phyloP scores from a whole-genome alignment of 352 stramenopile species.

The Phytophthora hybrid region DNA sequence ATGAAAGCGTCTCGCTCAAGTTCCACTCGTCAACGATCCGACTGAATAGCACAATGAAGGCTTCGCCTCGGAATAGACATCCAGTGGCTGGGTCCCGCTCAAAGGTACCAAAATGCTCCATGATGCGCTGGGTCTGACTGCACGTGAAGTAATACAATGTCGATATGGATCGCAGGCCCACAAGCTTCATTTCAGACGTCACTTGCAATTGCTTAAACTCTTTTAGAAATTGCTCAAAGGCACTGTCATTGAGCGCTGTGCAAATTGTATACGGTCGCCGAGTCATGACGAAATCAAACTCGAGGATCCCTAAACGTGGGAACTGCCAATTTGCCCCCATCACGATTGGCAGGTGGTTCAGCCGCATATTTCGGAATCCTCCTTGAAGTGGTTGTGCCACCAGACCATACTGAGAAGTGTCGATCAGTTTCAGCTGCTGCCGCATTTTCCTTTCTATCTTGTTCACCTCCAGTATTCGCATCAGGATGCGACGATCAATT shows the following conservation, averaged over 20 bases:
- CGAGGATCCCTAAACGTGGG: constrained; percentile 65
- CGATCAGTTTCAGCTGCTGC: constrained; percentile 63
- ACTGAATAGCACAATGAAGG: constrained; percentile 76
- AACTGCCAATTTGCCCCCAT: constrained; percentile 70
- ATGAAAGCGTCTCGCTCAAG: constrained; percentile 65
- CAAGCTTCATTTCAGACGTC: constrained; percentile 66
- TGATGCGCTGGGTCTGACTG: constrained; percentile 72
- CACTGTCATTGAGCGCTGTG: constrained; percentile 66
- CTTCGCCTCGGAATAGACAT: constrained; percentile 66
- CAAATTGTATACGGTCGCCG: constrained; percentile 61
- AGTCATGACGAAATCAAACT: constrained; percentile 82
- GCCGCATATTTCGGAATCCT: constrained; percentile 65
- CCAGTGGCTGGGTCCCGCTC: constrained; percentile 65
- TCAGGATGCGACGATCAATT: constrained; percentile 78
- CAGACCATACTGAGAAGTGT: constrained; percentile 68
- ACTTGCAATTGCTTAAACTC: constrained; percentile 83
- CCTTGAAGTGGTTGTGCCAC: constrained; percentile 47
- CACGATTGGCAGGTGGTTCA: constrained; percentile 68
- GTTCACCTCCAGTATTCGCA: constrained; percentile 75
- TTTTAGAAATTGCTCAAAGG: constrained; percentile 80
- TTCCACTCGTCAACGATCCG: constrained; percentile 80
- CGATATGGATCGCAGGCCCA: constrained; percentile 75
- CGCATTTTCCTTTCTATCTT: constrained; percentile 62
- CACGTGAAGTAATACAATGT: constrained; percentile 79
- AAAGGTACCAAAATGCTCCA: constrained; percentile 84